Evolutionary conservation across 495 filamentous ascomycete genomes (phyloP).

Genomic region (Terfezia boudieri): DNA sequence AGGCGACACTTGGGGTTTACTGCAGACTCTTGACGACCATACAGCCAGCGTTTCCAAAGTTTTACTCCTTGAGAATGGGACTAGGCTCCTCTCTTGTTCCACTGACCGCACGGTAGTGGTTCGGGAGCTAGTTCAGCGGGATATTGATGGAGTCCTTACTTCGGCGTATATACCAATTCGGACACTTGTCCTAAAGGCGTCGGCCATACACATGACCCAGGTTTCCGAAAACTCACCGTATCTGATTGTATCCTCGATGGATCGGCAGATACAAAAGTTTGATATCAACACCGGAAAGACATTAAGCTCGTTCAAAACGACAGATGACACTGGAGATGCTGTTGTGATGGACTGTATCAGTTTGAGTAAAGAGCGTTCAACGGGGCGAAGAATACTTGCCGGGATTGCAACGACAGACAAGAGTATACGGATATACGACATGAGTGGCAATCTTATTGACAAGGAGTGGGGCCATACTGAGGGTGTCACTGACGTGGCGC

Average conservation of each 20-base stretch:
- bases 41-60: conserved; percentile 44
- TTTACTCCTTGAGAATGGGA: conserved; percentile 37
- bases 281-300: conserved; percentile 50
- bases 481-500: conserved; percentile 59
- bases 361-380: conserved; percentile 26
- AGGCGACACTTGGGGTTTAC: conserved; percentile 30
- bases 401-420: conserved; percentile 86
- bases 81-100: conserved; percentile 64
- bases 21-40: conserved; percentile 62
- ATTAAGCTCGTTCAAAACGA: conserved; percentile 52
- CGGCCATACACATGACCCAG: conserved; percentile 61
- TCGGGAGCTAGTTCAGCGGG: conserved; percentile 39
- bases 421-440: conserved; percentile 73
- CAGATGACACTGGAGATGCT: conserved; percentile 58
- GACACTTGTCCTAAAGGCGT: conserved; percentile 61
- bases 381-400: conserved; percentile 34
- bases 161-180: conserved; percentile 48
- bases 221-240: conserved; percentile 35
- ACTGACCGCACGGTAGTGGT: conserved; percentile 66
- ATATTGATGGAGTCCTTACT: conserved; percentile 22
- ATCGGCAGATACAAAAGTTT: conserved; percentile 57
- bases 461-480: conserved; percentile 90
- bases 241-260: conserved; percentile 55
- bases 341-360: conserved; percentile 62
- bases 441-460: conserved; percentile 50